A percentile compares a stretch with the other conserved stretches of the same genome.
Evolutionary conservation across 164 flowering plant genomes (phyloP).

Genomic region (Umbellularia californica): DNA sequence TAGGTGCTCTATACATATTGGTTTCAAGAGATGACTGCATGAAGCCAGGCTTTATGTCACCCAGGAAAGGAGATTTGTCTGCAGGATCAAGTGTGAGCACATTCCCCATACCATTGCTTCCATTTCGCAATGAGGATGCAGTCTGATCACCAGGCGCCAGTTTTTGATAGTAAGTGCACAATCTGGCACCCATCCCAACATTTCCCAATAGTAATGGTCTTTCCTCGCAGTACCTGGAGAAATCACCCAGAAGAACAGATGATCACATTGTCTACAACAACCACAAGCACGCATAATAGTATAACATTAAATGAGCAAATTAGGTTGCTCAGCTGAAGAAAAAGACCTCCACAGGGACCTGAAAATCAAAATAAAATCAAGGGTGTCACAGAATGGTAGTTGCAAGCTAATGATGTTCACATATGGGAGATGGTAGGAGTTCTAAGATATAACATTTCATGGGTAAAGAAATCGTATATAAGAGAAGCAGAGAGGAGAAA

Average conservation of each 20-base stretch:
- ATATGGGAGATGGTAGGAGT: not conserved
- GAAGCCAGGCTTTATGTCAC: conserved; percentile 81
- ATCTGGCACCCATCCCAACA: conserved; percentile 94
- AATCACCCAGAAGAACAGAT: not conserved
- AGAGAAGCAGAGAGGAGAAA: not conserved
- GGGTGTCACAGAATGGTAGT: not conserved
- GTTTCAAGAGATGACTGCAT: conserved; percentile 84
- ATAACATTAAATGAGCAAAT: not conserved
- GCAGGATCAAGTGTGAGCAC: conserved; percentile 67
- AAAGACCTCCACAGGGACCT: not conserved
- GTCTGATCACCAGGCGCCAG: conserved; percentile 63
- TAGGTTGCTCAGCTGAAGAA: not conserved
- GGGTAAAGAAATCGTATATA: not conserved
- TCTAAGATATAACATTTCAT: not conserved
- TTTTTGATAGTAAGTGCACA: conserved; percentile 93
- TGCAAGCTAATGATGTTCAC: not conserved
- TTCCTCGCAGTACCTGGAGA: conserved; percentile 89
- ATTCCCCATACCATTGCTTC: conserved; percentile 51
- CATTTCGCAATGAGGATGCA: conserved; percentile 53
- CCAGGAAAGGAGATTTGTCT: conserved; percentile 97
- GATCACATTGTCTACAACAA: not conserved
- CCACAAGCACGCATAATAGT: not conserved
- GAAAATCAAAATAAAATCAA: not conserved
- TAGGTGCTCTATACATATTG: conserved; percentile 89
- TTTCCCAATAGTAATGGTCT: conserved; percentile 89